phyloP scores from a whole-genome alignment of 345 rosid genomes.

The Cardamine resedifolia region DNA sequence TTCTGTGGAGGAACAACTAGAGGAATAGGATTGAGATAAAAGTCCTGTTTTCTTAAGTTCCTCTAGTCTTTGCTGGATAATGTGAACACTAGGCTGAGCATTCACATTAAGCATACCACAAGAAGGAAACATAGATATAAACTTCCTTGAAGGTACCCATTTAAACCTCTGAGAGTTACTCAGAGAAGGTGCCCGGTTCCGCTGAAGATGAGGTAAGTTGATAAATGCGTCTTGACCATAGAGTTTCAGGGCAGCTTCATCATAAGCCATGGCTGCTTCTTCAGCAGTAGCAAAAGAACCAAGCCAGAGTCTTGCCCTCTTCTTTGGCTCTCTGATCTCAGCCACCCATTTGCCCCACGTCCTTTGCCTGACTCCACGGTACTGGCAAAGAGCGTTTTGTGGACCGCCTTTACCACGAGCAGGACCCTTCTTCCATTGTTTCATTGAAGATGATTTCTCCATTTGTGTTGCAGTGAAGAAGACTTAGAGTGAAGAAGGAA shows the following conservation, averaged over 20 bases:
- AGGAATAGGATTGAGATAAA: slow-evolving; percentile 40
- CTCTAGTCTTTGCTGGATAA: slow-evolving; percentile 85
- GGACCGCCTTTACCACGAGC: slow-evolving; percentile 96
- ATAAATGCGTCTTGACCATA: slow-evolving; percentile 85
- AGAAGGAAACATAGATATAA: slow-evolving; percentile 88
- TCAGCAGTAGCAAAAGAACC: slow-evolving; percentile 90
- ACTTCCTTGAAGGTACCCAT: slow-evolving; percentile 85
- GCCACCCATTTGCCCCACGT: slow-evolving; percentile 99
- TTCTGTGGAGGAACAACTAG: slow-evolving; percentile 48
- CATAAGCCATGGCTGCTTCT: slow-evolving; percentile 97
- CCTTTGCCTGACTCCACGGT: slow-evolving; percentile 87
- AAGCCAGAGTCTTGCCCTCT: slow-evolving; percentile 80
- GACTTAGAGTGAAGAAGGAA: slow-evolving; percentile 28
- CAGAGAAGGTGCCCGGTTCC: slow-evolving; percentile 12
- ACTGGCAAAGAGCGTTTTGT: slow-evolving; percentile 74
- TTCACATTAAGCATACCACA: slow-evolving; percentile 73
- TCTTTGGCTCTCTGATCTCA: slow-evolving; percentile 93
- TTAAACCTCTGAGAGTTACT: slow-evolving; percentile 45
- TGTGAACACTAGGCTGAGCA: slow-evolving; percentile 85
- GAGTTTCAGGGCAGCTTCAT: slow-evolving; percentile 71
- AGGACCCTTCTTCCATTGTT: slow-evolving; percentile 94
- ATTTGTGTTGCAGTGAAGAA: slow-evolving; percentile 25
- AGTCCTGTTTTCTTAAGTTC: slow-evolving; percentile 64
- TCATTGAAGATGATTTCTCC: slow-evolving; percentile 53
- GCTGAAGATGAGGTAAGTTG: slow-evolving; percentile 88